Base-by-base conservation (phyloP, 495 filamentous ascomycete species). In the Trichocladium uniseriatum region DNA sequence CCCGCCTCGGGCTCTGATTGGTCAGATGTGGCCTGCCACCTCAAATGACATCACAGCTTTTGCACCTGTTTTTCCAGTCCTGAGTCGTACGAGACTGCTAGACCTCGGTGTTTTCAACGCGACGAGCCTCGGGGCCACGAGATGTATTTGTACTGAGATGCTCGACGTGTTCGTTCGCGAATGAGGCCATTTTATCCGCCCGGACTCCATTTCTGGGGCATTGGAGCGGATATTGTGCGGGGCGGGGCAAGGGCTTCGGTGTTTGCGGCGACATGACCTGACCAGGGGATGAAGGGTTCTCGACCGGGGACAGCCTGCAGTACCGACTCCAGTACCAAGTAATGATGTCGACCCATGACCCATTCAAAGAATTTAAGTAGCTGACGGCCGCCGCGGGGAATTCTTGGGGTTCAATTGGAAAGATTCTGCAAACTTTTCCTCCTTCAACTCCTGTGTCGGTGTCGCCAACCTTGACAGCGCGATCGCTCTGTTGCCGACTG, bases 31-130 rank as follows among this genome's bases (percentile, higher is more conserved):
- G 28, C 16, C 24, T 20, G 44, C 11, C 22, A 18, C n/a, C 9
- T 6, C 22, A 7, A n/a, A 51, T 55, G 53, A 55, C 53, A 55
- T 55, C 53, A 55, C 48, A 3, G 27, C 6, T 11, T 22, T 38
- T 39, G 20, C 22, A n/a, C 15, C 38, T 24, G 5, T 43, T 43
- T 20, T 38, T 38, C 2, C 19, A 5, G 24, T 2, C 10, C 7
- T 2, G 13, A 15, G 11, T 11, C 43, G 43, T 18, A 18, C n/a
- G 31, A 36, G 18, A 36, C 13, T 2, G 16, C 21, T 16, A 24
- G 18, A 16, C 18, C 18, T 39, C 6, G 32, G 16, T 15, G 13
- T 32, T 32, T 14, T 14, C 29, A 14, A 31, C 19, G 5, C 5
- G 31, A 32, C 5, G 5, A 10, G 31, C 5, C 9, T 10, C 13